Evolutionary conservation across 1,284 basidiomycete genomes (phyloP).

Genomic region (Austroboletus olivaceoglutinosus): DNA sequence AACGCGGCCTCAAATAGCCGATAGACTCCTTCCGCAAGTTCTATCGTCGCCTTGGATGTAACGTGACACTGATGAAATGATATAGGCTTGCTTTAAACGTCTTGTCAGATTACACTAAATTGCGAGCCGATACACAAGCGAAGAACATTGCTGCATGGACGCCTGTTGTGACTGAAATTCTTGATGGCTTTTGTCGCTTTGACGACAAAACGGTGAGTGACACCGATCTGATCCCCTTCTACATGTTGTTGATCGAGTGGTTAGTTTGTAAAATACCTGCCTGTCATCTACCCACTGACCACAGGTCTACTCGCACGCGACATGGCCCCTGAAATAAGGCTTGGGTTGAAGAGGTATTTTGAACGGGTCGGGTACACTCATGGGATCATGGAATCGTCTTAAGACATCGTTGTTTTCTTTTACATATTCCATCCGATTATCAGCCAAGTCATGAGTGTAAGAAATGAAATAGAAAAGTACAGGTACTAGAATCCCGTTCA

Average conservation of each 20-base stretch:
- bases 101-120: conserved; percentile 85
- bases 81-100: conserved; percentile 86
- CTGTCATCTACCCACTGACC: conserved; percentile 83
- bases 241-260: conserved; percentile 31
- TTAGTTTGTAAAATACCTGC: conserved; percentile 81
- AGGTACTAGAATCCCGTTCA: conserved; percentile 47
- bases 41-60: background rate
- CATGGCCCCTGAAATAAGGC: conserved; percentile 75
- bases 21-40: conserved; percentile 87
- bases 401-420: conserved; percentile 17
- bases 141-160: conserved; percentile 98
- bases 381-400: conserved; percentile 64
- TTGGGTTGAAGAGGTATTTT: conserved; percentile 75
- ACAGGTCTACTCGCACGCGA: conserved; percentile 82
- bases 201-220: conserved; percentile 82
- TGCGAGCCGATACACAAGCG: conserved; percentile 88
- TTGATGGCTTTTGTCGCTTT: conserved; percentile 87
- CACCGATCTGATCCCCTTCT: background rate
- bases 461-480: conserved; percentile 15
- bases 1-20: conserved; percentile 79
- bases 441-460: conserved; percentile 19
- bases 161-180: conserved; percentile 91
- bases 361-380: conserved; percentile 71
- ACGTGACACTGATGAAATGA: conserved; percentile 7
- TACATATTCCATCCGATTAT: conserved; percentile 36